Conservation (phyloP, 1,284 basidiomycete species). For the Tilletia horrida region DNA sequence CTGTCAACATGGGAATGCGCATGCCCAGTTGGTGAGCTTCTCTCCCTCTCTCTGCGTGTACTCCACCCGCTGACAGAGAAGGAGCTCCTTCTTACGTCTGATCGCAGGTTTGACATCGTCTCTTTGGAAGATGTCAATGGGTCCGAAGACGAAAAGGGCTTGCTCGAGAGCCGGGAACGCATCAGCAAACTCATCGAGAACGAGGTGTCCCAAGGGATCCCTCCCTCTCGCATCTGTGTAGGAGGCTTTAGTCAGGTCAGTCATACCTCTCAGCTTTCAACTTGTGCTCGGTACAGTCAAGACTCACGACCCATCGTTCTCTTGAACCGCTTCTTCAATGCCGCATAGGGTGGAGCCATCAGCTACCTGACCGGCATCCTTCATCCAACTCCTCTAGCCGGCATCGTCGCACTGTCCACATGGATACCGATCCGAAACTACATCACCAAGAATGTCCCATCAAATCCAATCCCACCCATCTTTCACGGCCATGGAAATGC, state of each 20-base stretch:
- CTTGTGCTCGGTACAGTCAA: not conserved
- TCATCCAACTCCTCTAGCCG: constrained; percentile 33
- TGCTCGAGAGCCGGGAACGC: constrained; percentile 39
- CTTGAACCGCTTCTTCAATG: constrained; percentile 5
- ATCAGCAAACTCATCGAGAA: constrained; percentile 46
- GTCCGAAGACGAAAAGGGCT: constrained; percentile 48
- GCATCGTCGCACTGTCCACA: constrained; percentile 46
- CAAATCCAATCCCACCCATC: constrained; percentile 32
- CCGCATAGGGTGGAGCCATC: constrained; percentile 53
- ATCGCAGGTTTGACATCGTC: constrained; percentile 16
- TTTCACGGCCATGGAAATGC: constrained; percentile 50
- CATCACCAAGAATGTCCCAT: constrained; percentile 21
- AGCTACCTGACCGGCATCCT: constrained; percentile 42
- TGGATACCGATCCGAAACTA: constrained; percentile 52
- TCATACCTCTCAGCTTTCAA: not conserved
- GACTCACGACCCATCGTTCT: not conserved
- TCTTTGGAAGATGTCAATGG: constrained; percentile 46
- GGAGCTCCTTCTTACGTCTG: no score
- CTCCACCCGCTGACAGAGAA: no score
- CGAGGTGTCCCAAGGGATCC: constrained; percentile 41
- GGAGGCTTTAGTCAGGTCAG: constrained; percentile 27
- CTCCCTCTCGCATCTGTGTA: constrained; percentile 43
- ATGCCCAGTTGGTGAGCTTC: constrained; percentile 54
- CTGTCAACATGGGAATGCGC: constrained; percentile 52
- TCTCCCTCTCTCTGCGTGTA: no score